phyloP scores from a whole-genome alignment of 225 moss, liverwort and hornwort species.

The Takakia lepidozioides region DNA sequence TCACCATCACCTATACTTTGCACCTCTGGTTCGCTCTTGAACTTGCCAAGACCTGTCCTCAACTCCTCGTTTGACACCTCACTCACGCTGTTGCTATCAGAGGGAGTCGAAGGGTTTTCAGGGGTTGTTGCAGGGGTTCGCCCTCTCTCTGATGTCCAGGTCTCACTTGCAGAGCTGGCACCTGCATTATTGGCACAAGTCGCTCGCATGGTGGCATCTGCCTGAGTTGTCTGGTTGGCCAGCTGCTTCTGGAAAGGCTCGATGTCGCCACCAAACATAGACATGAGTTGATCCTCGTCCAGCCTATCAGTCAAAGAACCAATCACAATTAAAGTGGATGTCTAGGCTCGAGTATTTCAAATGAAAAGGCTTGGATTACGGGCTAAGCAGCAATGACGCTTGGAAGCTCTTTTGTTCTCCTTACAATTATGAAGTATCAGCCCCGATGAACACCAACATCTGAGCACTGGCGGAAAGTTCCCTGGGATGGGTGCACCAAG shows the following conservation, averaged over 20 bases:
- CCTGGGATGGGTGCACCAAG: too few relatives aligned
- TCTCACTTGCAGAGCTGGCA: slow-evolving; percentile 39
- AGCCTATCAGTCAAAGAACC: slow-evolving; percentile 31
- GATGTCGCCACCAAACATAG: slow-evolving; percentile 65
- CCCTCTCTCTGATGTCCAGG: slow-evolving; percentile 57
- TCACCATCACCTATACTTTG: slow-evolving; percentile 92
- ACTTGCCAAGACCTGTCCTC: slow-evolving; percentile 51
- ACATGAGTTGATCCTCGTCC: slow-evolving; percentile 78
- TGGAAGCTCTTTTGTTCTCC: too few relatives aligned
- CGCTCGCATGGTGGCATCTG: slow-evolving; percentile 5
- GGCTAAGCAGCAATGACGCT: too few relatives aligned
- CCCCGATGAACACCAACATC: too few relatives aligned
- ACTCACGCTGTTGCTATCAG: slow-evolving; percentile 93
- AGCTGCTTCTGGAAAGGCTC: slow-evolving; percentile 40
- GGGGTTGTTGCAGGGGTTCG: slow-evolving; percentile 41
- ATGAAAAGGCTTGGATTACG: too few relatives aligned
- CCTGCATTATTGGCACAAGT: slow-evolving; percentile 40
- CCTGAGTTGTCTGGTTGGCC: slow-evolving; percentile 6
- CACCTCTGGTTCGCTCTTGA: slow-evolving; percentile 83
- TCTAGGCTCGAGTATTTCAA: too few relatives aligned
- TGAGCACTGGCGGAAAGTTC: too few relatives aligned
- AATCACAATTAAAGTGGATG: neutral
- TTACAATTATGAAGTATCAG: too few relatives aligned
- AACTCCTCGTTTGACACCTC: slow-evolving; percentile 86
- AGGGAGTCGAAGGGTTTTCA: slow-evolving; percentile 79